These are phyloP conservation scores for Parsonsia alboflavescens DNA, from an alignment of 257 asterid genomes.

Conservation along the genomic window DNA sequence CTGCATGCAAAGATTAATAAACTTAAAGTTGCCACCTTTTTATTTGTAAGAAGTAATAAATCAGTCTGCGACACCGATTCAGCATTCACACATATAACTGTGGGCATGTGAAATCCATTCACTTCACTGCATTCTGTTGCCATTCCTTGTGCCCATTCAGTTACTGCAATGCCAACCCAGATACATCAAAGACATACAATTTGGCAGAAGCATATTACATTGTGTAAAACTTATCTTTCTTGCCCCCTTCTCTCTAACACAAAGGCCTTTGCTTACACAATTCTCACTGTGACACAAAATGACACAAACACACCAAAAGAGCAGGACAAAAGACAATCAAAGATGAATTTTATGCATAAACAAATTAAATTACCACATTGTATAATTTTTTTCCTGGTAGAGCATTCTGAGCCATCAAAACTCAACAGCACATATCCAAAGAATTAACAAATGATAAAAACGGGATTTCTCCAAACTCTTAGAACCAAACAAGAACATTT, in stretches of 20 bases:
- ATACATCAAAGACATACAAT: conserved; percentile 12
- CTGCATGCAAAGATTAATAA: neutral
- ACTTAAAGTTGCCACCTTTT: conserved; percentile 43
- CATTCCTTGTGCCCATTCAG: conserved; percentile 41
- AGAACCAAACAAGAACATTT: neutral
- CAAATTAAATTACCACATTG: neutral
- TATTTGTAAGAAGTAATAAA: conserved; percentile 58
- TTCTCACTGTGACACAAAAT: neutral
- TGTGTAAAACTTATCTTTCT: neutral
- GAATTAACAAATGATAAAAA: neutral
- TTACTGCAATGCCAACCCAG: conserved; percentile 37
- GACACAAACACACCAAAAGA: neutral
- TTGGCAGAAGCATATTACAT: neutral
- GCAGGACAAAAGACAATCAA: neutral
- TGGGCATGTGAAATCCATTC: conserved; percentile 68
- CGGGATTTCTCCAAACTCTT: too few relatives aligned
- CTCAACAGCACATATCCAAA: neutral
- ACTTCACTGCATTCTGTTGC: conserved; percentile 58
- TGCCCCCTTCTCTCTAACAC: neutral
- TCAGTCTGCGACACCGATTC: conserved; percentile 61
- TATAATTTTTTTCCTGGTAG: neutral
- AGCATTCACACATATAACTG: conserved; percentile 34
- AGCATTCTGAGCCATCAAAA: neutral
- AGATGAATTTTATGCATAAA: too few relatives aligned
- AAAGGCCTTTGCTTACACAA: neutral